A percentile compares a stretch with the other conserved stretches of the same genome.
Conservation (phyloP, 2,329 filamentous ascomycete genomes). For the Nemania bipapillata region DNA sequence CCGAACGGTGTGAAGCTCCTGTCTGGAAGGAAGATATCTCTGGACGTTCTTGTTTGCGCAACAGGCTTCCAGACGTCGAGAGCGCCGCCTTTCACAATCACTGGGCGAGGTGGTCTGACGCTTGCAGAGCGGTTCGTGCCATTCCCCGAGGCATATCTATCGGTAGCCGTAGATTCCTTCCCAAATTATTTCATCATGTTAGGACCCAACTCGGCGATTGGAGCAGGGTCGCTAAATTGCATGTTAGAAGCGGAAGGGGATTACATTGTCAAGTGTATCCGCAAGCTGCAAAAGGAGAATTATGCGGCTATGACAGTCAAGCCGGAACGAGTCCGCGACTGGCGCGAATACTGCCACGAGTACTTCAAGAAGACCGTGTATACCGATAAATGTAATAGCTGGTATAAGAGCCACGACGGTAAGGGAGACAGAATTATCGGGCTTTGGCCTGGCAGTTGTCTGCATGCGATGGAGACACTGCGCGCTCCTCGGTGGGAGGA, state of each 20-base stretch:
- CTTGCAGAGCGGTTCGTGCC: constrained; percentile 55
- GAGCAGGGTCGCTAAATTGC: constrained; percentile 59
- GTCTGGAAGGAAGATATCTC: constrained; percentile 47
- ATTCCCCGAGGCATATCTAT: constrained; percentile 58
- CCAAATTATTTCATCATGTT: constrained; percentile 63
- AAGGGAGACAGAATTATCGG: constrained; percentile 55
- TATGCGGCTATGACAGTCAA: constrained; percentile 59
- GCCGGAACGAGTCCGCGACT: constrained; percentile 58
- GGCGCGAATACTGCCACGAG: constrained; percentile 58
- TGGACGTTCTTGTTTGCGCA: constrained; percentile 62
- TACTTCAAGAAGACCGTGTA: constrained; percentile 63
- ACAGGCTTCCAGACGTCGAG: constrained; percentile 58
- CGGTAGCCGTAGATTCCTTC: constrained; percentile 59
- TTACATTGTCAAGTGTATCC: constrained; percentile 59
- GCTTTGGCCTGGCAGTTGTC: constrained; percentile 59
- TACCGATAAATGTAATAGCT: constrained; percentile 61
- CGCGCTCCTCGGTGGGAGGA: constrained; percentile 60
- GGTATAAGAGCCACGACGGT: constrained; percentile 63
- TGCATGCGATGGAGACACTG: constrained; percentile 58
- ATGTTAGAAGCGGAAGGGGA: constrained; percentile 63
- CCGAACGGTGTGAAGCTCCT: constrained; percentile 52
- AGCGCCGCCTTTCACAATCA: constrained; percentile 56
- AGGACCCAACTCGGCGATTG: constrained; percentile 61
- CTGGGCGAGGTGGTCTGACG: constrained; percentile 53
- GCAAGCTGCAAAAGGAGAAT: constrained; percentile 61